Base-by-base conservation (phyloP, 352 stramenopile genomes). In the Thalassiosira sp. region DNA sequence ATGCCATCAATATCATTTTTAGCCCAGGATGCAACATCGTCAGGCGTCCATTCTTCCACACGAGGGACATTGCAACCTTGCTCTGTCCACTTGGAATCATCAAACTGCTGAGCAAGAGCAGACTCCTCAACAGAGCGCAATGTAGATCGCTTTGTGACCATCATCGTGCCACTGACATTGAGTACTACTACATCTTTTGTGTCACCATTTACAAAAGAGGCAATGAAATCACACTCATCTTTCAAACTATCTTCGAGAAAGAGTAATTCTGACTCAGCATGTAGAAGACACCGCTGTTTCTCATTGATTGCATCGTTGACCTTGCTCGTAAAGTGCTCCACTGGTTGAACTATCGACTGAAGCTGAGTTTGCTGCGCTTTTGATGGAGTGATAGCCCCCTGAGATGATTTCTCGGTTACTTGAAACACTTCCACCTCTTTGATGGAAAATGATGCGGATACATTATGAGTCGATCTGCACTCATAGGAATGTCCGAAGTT, bases 91-190 rank as follows among this genome's bases (percentile, higher is more conserved):
- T n/a, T 45, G 35, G 35, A 45, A 45, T 45, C 35, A 45, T 45
- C 16, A 60, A 72, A 71, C 35, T 78, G 48, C 28, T 11, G 13
- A 35, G 70, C 59, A n/a, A 79, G 40, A 7, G 45, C 28, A 11
- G 60, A 79, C n/a, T 72, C 61, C 1, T 72, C 35, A 20, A 5
- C 22, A 28, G 62, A 11, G 13, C 48, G 51, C 40, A 79, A 45
- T n/a, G 70, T 72, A 11, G 37, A 45, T 13, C 70, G 51, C 35
- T 45, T 45, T 15, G 46, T 25, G 20, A n/a, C 54, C 71, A 79
- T 79, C 1, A 53, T 63, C n/a, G 53, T 58, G 24, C 71, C 71
- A 46, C 71, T 59, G 18, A 79, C 71, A 64, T 79, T 79, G 28
- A 79, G 63, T n/a, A 16, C 42, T 15, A 79, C 49, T 20, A 79